These are phyloP conservation scores for Fusarium setosum DNA, from an alignment of 2,329 filamentous ascomycete genomes.

Conservation along the genomic window DNA sequence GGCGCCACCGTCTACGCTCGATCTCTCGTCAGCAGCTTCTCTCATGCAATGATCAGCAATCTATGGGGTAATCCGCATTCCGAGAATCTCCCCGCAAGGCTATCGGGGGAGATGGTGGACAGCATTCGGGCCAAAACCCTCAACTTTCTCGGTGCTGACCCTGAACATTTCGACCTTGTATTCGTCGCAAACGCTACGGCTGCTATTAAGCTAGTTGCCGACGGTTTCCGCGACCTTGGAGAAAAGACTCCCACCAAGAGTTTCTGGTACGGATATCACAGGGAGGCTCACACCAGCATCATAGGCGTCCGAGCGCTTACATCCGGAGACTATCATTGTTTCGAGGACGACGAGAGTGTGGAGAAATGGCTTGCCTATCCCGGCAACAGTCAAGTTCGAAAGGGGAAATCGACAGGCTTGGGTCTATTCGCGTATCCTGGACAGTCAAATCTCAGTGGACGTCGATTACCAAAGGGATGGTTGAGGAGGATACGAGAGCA, in stretches of 20 bases:
- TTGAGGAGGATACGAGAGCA: slow-evolving; percentile 49
- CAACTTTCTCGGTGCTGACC: slow-evolving; percentile 67
- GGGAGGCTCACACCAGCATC: slow-evolving; percentile 70
- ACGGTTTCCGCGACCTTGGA: slow-evolving; percentile 65
- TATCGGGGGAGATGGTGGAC: slow-evolving; percentile 68
- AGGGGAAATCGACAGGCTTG: slow-evolving; percentile 30
- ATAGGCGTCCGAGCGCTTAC: slow-evolving; percentile 78
- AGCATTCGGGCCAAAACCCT: slow-evolving; percentile 64
- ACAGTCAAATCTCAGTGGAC: slow-evolving; percentile 77
- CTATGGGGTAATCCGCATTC: slow-evolving; percentile 79
- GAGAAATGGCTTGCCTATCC: slow-evolving; percentile 54
- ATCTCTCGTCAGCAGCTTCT: slow-evolving; percentile 67
- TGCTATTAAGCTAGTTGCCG: slow-evolving; percentile 71
- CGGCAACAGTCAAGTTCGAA: slow-evolving; percentile 30
- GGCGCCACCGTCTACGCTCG: slow-evolving; percentile 68
- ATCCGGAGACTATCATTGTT: slow-evolving; percentile 62
- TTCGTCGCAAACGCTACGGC: slow-evolving; percentile 73
- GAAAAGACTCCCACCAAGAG: slow-evolving; percentile 56
- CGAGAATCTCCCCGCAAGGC: slow-evolving; percentile 67
- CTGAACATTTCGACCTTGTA: slow-evolving; percentile 69
- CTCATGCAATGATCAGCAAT: slow-evolving; percentile 63
- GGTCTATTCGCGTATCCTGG: slow-evolving; percentile 73
- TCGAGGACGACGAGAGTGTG: slow-evolving; percentile 68
- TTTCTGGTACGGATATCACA: slow-evolving; percentile 71
- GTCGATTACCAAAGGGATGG: slow-evolving; percentile 71